These are phyloP conservation scores for Peronosclerospora sorghi DNA, from an alignment of 352 stramenopile genomes.

Conservation along the genomic window DNA sequence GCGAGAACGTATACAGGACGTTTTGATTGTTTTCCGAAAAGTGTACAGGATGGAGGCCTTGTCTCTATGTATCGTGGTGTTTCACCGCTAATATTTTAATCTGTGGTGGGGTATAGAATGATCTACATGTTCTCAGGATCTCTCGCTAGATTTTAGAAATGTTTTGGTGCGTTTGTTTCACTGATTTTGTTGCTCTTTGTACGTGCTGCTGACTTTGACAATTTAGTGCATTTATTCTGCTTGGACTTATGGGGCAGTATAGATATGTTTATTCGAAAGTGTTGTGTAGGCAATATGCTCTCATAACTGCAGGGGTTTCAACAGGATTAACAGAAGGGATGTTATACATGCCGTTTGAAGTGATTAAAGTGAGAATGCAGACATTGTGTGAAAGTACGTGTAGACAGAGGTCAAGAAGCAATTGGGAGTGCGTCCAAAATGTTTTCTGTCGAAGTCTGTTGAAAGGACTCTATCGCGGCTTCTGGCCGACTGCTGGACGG, in stretches of 20 bases:
- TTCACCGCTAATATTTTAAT: slow-evolving; percentile 39
- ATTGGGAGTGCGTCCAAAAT: slow-evolving; percentile 57
- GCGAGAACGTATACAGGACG: slow-evolving; percentile 24
- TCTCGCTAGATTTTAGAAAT: no score
- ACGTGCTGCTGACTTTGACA: no score
- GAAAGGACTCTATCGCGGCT: slow-evolving; percentile 63
- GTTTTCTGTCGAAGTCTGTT: slow-evolving; percentile 51
- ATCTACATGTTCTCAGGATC: no score
- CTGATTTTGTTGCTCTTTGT: no score
- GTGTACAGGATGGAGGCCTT: slow-evolving; percentile 38
- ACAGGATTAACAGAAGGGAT: slow-evolving; percentile 51
- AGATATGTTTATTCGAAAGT: slow-evolving; percentile 42
- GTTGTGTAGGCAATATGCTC: slow-evolving; percentile 7
- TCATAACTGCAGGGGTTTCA: slow-evolving; percentile 43
- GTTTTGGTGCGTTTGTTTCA: no score
- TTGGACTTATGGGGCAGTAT: slow-evolving; percentile 68
- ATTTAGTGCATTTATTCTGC: slow-evolving; percentile 46
- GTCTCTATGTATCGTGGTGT: slow-evolving; percentile 53
- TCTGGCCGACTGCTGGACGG: slow-evolving; percentile 47
- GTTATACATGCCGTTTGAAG: slow-evolving; percentile 66
- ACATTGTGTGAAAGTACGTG: slow-evolving; percentile 57
- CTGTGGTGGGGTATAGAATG: slow-evolving; percentile 34
- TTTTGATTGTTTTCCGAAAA: slow-evolving; percentile 47
- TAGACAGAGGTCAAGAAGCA: slow-evolving; percentile 57
- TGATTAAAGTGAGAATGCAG: slow-evolving; percentile 73